A percentile compares a stretch with the other conserved stretches of the same genome.
Conservation (phyloP, 75 land plant species). For the Sequoiadendron giganteum region DNA sequence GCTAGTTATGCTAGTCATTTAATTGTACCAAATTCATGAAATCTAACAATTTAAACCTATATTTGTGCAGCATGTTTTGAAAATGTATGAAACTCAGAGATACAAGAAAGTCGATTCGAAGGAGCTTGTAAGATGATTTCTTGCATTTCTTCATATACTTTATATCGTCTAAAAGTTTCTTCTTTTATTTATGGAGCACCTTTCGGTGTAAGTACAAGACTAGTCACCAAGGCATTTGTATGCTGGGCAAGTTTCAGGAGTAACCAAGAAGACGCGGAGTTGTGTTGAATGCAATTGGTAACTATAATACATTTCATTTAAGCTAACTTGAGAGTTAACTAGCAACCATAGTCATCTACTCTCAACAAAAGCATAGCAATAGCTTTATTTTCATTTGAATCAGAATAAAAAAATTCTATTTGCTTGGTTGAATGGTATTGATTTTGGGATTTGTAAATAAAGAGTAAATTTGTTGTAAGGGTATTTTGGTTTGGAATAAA, state of each 20-base stretch:
- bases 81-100: conserved; percentile 24
- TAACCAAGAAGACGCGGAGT: not conserved
- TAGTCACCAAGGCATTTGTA: not conserved
- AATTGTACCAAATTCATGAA: not conserved
- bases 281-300: not conserved
- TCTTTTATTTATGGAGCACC: not conserved
- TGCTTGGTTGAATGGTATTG: not conserved
- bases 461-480: too few relatives aligned
- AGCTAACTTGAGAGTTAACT: not conserved
- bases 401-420: not conserved
- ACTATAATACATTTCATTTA: not conserved
- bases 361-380: not conserved
- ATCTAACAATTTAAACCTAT: not conserved
- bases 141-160: not conserved
- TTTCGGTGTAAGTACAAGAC: not conserved
- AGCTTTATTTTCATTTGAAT: not conserved
- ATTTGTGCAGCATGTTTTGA: conserved; percentile 25
- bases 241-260: not conserved
- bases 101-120: not conserved
- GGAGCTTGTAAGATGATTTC: not conserved
- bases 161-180: not conserved
- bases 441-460: too few relatives aligned
- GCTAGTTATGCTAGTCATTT: conserved; percentile 1
- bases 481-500: too few relatives aligned
- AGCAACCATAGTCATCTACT: not conserved